Evolutionary conservation across 129 eudicot genomes (phyloP), one percentile per base, ranked within the genome.

Genomic region (Helianthus annuus): DNA sequence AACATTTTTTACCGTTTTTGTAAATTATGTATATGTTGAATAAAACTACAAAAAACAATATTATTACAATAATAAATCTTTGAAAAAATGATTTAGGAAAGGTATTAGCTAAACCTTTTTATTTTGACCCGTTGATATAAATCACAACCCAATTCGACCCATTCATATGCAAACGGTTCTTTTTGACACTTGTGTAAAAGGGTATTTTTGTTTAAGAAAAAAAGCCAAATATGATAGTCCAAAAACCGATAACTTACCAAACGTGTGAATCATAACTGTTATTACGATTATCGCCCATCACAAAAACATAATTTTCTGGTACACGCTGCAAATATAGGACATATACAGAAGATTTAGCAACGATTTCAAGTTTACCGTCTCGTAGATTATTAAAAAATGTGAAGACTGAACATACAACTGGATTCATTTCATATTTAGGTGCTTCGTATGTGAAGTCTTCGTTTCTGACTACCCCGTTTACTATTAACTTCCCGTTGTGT

Each of bases 281-380:
- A 74, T 94, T 90, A 59, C 99, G 93, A 77, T 90, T 95, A 71
- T 95, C 99, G 13, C 99, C 99, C 99, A 95, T 95, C 73, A 95
- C 99, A 76, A 95, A 95, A 68, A 95, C 99, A 2, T 66, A 88
- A 76, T 90, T 83, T 71, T 95, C 89, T 13, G 98, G 98, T 64
- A 94, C 98, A 48, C 82, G 85, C 98, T 93, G 93, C 75, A 82
- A 59, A 22, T 55, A 40, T 9, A 72, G 3, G 6, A 57, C 9
- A 56, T 61, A 68, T 45, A 16, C 13, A 80, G 56, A 16, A 64
- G 34, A 62, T 66, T 56, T 48, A 53, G 54, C 17, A 29, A 73
- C 17, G 11, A 4, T 52, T 60, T 74, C 69, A 52, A 39, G 32
- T 60, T 49, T 32, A 19, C 34, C 61, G 63, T 66, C 48, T 64